Base-by-base conservation (phyloP, 1,139 yeast genomes). In the Wickerhamomyces sp. region DNA sequence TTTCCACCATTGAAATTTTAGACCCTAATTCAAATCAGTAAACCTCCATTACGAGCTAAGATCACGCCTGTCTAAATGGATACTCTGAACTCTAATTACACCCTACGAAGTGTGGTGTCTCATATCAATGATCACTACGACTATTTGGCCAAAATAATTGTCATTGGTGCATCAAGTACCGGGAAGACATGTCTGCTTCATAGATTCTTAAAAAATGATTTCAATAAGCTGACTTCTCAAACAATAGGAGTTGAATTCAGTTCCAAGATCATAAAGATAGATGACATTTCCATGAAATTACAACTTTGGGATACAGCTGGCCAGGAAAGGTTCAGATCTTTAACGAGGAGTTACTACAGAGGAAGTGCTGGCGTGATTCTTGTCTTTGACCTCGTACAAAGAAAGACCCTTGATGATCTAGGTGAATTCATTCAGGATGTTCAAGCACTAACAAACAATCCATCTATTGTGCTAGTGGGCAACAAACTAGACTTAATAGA, bases 281-380 rank as follows among this genome's bases (percentile, higher is more conserved):
- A 71, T 9, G 47, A 36, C 8, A 26, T 30, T 13, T 30, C 34
- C 6, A 27, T 40, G 6, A 64, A 62, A 34, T 61, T 60, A 14
- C 84, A 81, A 41, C 60, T 79, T 35, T 84, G 93, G 93, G 93
- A 84, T 60, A 84, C 93, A 1, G 93, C 93, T 0, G 93, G 93
- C 10, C 91, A 84, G 64, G 94, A 84, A 60, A 63, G 91, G 54
- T 80, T 84, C 59, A 67, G 90, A 51, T 83, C 90, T 4, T 69
- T 84, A 47, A 83, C 88, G 43, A 83, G 93, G 14, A 81, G 87
- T 32, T 85, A 85, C 57, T 85, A 85, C 48, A 68, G 94, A 45
- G 93, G 87, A 54, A 78, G 87, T n/a, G 88, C 87, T 45, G 94
- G 88, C 27, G 93, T 90, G 1, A 77, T 86, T 38, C 73, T 85